Percentiles rank a stretch among this genome's conserved stretches.
phyloP scores from a whole-genome alignment of 2,329 filamentous ascomycete species.

The Sporothrix variecibatus region DNA sequence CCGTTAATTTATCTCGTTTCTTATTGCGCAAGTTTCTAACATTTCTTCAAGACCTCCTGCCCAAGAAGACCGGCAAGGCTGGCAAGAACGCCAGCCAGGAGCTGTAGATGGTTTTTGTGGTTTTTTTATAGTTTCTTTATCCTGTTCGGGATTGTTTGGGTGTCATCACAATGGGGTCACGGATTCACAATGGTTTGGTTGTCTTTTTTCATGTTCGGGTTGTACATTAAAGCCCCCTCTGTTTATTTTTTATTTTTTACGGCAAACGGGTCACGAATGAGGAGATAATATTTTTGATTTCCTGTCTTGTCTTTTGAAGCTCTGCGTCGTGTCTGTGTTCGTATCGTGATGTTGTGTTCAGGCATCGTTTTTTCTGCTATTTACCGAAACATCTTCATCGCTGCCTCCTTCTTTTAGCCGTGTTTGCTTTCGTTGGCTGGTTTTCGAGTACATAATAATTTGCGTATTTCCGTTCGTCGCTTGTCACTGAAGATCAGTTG shows the following conservation, averaged over 20 bases:
- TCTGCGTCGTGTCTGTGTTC: not conserved
- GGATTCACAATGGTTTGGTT: slow-evolving; percentile 73
- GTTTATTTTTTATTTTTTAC: slow-evolving; percentile 39
- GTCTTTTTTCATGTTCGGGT: slow-evolving; percentile 62
- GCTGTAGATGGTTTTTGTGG: slow-evolving; percentile 64
- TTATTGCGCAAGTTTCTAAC: slow-evolving; percentile 31
- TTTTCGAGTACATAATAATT: too few species aligned
- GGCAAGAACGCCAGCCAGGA: slow-evolving; percentile 93
- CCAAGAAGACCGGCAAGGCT: slow-evolving; percentile 97
- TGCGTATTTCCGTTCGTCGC: too few species aligned
- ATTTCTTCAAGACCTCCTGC: slow-evolving; percentile 74
- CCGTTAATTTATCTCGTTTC: not conserved
- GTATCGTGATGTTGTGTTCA: not conserved
- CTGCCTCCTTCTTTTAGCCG: too few species aligned
- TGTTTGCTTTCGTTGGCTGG: too few species aligned
- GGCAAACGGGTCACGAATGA: slow-evolving; percentile 65
- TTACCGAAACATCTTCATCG: too few species aligned
- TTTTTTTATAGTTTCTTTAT: slow-evolving; percentile 56
- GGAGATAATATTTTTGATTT: slow-evolving; percentile 48
- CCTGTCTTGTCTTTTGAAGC: not conserved
- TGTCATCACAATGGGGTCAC: slow-evolving; percentile 80
- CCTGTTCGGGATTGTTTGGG: slow-evolving; percentile 64
- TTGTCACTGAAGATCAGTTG: too few species aligned
- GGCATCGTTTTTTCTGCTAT: too few species aligned
- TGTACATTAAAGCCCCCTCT: slow-evolving; percentile 68